Base-by-base conservation (phyloP, 1,284 basidiomycete species). In the Filobasidium uniguttulatum region DNA sequence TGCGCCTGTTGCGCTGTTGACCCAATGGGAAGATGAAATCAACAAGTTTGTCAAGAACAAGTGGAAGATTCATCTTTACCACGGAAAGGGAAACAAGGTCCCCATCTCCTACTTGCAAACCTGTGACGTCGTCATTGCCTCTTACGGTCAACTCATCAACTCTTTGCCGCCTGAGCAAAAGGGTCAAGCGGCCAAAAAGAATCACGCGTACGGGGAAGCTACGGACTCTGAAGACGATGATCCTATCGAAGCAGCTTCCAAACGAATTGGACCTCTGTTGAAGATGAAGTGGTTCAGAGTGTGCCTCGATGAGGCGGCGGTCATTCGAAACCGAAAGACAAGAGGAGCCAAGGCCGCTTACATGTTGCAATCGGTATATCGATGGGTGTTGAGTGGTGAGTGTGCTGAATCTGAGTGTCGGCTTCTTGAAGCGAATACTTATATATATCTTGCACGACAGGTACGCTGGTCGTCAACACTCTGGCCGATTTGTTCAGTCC, bases 1-100 rank as follows among this genome's bases (percentile, higher is more conserved):
- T 20, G 69, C 68, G 0, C 70, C 70, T 3, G 55, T 71, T 7
- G 67, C 70, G 1, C 59, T 72, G 1, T 54, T 72, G 15, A 46
- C 55, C 3, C 72, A 69, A 59, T 67, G 49, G 54, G 40, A 52
- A 25, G 15, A 34, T 3, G 72, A 73, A 57, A 71, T 73, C 34
- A 61, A 65, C 44, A 56, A 58, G 15, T 70, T 70, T 56, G 66
- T 66, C 2, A 58, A 60, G 5, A 53, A 52, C 3, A 55, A 59
- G 19, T 54, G 64, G 28, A 59, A 49, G 10, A 60, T 71, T 5
- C 37, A 55, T 31, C 62, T 69, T 9, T 65, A 72, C 49, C 70
- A 72, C 47, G 70, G 70, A 0, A 28, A 48, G 9, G 57, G 59
- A 17, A 52, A 50, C 17, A 62, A 61, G 23, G 56, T 53, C 12